Conservation (phyloP, 2,329 filamentous ascomycete genomes). For the Penicillium corylophilum region DNA sequence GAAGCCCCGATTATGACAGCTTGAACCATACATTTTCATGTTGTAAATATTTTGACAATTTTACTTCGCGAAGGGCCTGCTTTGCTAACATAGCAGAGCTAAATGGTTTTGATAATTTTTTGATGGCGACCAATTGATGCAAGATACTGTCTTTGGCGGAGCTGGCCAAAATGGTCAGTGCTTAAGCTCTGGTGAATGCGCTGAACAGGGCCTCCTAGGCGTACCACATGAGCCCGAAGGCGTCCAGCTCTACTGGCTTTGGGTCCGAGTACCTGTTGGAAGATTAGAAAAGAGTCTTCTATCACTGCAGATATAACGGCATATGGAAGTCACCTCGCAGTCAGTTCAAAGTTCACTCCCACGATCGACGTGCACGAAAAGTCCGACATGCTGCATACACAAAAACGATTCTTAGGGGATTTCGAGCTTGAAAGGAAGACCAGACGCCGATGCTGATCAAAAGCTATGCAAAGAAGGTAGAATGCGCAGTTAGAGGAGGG, state of each 20-base stretch:
- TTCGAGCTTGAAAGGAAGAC: neutral
- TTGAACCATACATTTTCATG: conserved; percentile 78
- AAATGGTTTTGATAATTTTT: conserved; percentile 8
- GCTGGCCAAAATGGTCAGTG: neutral
- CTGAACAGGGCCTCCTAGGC: neutral
- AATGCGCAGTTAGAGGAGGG: neutral
- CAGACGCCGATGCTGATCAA: neutral
- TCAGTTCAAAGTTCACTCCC: neutral
- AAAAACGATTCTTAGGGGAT: neutral
- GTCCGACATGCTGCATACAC: neutral
- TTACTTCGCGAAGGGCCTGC: conserved; percentile 63
- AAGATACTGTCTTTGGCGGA: neutral
- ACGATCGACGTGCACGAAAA: neutral
- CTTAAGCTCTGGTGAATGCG: neutral
- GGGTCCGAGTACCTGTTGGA: neutral
- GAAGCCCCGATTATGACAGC: neutral
- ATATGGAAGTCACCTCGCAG: neutral
- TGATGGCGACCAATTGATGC: neutral
- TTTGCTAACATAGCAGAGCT: conserved; percentile 5
- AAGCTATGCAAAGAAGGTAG: neutral
- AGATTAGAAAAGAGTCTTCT: neutral
- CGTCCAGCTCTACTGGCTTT: neutral
- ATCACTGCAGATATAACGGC: neutral
- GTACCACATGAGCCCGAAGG: neutral
- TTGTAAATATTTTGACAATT: conserved; percentile 89